Conservation (phyloP, 2,329 filamentous ascomycete species). For the Nigrospora sphaerica region DNA sequence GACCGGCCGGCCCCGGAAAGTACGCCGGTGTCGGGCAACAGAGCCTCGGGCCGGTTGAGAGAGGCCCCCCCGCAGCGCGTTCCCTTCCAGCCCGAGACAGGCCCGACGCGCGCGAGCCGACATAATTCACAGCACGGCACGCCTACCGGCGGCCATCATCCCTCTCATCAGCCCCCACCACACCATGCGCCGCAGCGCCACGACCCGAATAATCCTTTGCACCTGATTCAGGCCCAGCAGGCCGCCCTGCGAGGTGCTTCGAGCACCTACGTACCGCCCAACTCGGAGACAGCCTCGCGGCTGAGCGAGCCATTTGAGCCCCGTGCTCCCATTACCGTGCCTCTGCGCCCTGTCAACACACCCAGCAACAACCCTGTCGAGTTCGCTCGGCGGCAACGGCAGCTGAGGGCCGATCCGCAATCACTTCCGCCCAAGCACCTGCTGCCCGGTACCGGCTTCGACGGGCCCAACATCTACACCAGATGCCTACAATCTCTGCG, state of each 20-base stretch:
- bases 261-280: conserved; percentile 43
- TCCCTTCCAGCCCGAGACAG: conserved; percentile 76
- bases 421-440: conserved; percentile 16
- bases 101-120: conserved; percentile 55
- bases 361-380: conserved; percentile 66
- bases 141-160: conserved; percentile 14
- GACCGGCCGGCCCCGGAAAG: conserved; percentile 45
- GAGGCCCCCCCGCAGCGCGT: conserved; percentile 81
- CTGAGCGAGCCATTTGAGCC: conserved; percentile 66
- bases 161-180: conserved; percentile 15
- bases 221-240: conserved; percentile 22
- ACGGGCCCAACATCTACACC: conserved; percentile 85
- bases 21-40: conserved; percentile 40
- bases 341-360: conserved; percentile 66
- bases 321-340: conserved; percentile 51
- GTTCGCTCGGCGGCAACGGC: conserved; percentile 53
- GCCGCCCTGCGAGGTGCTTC: conserved; percentile 26
- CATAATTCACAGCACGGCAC: conserved; percentile 40
- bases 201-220: conserved; percentile 20
- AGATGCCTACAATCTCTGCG: conserved; percentile 78
- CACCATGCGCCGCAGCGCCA: conserved; percentile 17
- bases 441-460: conserved; percentile 44
- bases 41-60: conserved; percentile 59
- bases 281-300: conserved; percentile 48
- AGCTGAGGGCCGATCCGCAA: conserved; percentile 15